Evolutionary conservation across 345 rosid genomes (phyloP), one percentile per base, ranked within the genome.

Genomic region (Gossypium mustelinum): DNA sequence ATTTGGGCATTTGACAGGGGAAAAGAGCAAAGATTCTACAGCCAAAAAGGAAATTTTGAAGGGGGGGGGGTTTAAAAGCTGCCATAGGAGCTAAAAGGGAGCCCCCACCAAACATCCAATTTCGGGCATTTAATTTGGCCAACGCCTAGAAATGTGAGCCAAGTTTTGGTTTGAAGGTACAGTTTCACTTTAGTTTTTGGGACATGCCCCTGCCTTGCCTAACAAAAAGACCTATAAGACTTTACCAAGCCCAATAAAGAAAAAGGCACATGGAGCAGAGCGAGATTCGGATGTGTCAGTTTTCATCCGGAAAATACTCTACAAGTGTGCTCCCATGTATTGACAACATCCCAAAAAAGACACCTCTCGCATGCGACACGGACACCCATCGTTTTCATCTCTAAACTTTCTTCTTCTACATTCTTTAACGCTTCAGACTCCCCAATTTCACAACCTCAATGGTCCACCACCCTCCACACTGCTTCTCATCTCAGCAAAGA

Each of bases 311-410:
- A 48, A 48, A 47, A 47, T 13, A 24, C 72, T 7, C 41, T 14
- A 24, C 57, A 16, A 25, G 13, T 24, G 57, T 68, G 4, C 13
- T 3, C 56, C 41, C 34, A 47, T 57, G 11, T 20, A 22, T 41
- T 41, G 69, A 22, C 47, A 17, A 16, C 24, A 34, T 63, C 68
- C 47, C 55, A 22, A 65, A 45, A 20, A 20, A 2, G 73, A 51
- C 60, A 2, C 43, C 20, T 9, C 45, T 55, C 59, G 27, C 73
- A 27, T 69, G 59, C 24, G 24, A 69, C 43, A 27, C 24, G 59
- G 16, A 69, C 43, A 51, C 24, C 54, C 55, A 51, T 69, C 44
- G 10, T 70, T 70, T 52, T 70, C 59, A 54, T 54, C 59, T 55
- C 22, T 17, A 18, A 18, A 17, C 2, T 18, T 18, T 3, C 17